Conservation (phyloP, 2,329 filamentous ascomycete species). For the Calcarisporium arbuscula region DNA sequence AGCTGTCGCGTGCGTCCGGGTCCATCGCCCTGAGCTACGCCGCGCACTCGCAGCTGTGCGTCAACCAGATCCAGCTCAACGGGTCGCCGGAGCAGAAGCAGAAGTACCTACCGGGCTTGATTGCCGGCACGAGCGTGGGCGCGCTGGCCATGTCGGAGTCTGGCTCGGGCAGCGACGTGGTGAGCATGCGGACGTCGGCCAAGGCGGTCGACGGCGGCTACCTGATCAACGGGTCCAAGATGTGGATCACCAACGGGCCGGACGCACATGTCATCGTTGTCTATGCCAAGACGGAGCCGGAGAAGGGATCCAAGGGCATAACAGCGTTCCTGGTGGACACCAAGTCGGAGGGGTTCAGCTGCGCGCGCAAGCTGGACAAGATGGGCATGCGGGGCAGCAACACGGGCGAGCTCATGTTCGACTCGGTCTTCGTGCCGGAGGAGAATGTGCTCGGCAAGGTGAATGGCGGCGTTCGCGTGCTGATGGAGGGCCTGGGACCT, state of each 20-base stretch:
- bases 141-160: conserved; percentile 94
- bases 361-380: conserved; percentile 89
- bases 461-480: conserved; percentile 77
- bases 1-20: conserved; percentile 79
- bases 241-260: conserved; percentile 99
- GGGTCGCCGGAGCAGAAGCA: conserved; percentile 72
- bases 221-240: conserved; percentile 83
- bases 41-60: conserved; percentile 90
- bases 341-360: conserved; percentile 68
- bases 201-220: conserved; percentile 79
- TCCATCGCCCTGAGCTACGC: conserved; percentile 88
- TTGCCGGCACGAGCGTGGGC: conserved; percentile 75
- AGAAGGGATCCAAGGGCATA: conserved; percentile 79
- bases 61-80: conserved; percentile 94
- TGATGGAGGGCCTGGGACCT: conserved; percentile 97
- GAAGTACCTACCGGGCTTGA: conserved; percentile 71
- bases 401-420: conserved; percentile 89
- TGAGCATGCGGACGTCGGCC: conserved; percentile 87
- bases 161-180: conserved; percentile 85
- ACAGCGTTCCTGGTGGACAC: conserved; percentile 88
- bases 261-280: conserved; percentile 91
- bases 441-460: conserved; percentile 75
- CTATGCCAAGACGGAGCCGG: conserved; percentile 90
- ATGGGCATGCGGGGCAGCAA: conserved; percentile 97
- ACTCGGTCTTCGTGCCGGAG: conserved; percentile 79